Evolutionary conservation across 192 early-diverging fungal species (phyloP).

Genomic region (Ambispora gerdemannii): DNA sequence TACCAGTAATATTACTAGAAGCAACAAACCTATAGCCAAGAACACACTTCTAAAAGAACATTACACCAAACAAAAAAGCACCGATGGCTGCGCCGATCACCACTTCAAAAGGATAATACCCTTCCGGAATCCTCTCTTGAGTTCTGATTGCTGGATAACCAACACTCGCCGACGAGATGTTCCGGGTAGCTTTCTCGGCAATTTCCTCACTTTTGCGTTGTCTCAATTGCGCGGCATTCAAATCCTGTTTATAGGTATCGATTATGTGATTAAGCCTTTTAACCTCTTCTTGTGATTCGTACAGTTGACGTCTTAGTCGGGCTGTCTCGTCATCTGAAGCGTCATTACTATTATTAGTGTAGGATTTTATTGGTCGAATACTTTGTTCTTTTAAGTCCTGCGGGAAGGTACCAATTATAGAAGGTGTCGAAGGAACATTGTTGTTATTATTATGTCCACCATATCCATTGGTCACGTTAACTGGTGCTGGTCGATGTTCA

Average conservation of each 20-base stretch:
- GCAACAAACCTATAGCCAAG: too few relatives aligned
- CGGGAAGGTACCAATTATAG: constrained; percentile 13
- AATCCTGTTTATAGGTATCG: constrained; percentile 24
- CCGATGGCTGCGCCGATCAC: constrained; percentile 18
- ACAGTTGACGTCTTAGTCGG: constrained; percentile 16
- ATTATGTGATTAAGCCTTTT: background rate
- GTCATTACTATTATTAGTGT: too few relatives aligned
- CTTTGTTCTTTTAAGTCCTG: background rate
- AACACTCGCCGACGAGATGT: background rate
- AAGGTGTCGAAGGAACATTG: background rate
- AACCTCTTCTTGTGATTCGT: constrained; percentile 20
- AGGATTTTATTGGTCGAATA: background rate
- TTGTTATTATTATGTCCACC: background rate
- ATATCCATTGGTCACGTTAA: background rate
- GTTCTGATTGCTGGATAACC: constrained; percentile 2
- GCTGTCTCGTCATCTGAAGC: constrained; percentile 6
- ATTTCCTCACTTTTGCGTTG: constrained; percentile 21
- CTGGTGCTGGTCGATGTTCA: background rate
- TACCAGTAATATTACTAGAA: too few relatives aligned
- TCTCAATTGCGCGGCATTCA: constrained; percentile 20
- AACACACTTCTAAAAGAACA: constrained; percentile 27
- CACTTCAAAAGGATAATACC: constrained; percentile 27
- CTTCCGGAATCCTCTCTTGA: constrained; percentile 25
- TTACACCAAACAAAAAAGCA: constrained; percentile 24
- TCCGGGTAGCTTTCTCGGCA: background rate